Evolutionary conservation across 208 protist genomes (phyloP), one percentile per base, ranked within the genome.

Genomic region (Wallacemonas rigidus): DNA sequence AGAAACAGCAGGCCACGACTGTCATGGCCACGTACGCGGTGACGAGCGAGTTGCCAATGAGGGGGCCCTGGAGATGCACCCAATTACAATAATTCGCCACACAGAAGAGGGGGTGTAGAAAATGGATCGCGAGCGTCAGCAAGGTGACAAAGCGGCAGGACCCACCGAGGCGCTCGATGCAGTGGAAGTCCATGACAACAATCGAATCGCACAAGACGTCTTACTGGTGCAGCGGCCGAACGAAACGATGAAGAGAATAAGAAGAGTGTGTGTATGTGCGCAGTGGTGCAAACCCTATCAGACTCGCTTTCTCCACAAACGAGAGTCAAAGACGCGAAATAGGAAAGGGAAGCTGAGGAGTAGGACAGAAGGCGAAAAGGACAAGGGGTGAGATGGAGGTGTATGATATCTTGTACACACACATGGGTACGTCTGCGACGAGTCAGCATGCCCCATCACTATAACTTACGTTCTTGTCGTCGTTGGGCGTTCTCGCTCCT

Each of bases 121-220:
- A 95, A 77, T 96, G 92, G 48, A 96, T 80, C n/a, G 85, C 55
- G 39, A 91, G 72, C 15, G 89, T 94, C n/a, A 93, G 67, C 43
- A 92, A 71, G 17, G 91, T 96, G 17, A 80, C 78, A 44, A 84
- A 83, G 9, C 90, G 86, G 50, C 75, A 75, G 38, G 71, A 62
- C 15, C 87, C 90, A 15, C 90, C 90, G 44, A 95, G 75, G 12
- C 75, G 74, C 64, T 95, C 87, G 44, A 92, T 64, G 38, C 81
- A 76, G 38, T 85, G 64, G 11, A 79, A 74, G 62, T 68, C 47
- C 76, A 85, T 83, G 0, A 2, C 26, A 26, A 26, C 6, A 55
- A 8, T 69, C 48, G 26, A 26, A 26, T 26, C 26, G 26, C 26
- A 26, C 26, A 26, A 26, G 26, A 26, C 26, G 26, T 26, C 26